Evolutionary conservation across 257 asterid species (phyloP).

Genomic region (Nicotiana otophora): DNA sequence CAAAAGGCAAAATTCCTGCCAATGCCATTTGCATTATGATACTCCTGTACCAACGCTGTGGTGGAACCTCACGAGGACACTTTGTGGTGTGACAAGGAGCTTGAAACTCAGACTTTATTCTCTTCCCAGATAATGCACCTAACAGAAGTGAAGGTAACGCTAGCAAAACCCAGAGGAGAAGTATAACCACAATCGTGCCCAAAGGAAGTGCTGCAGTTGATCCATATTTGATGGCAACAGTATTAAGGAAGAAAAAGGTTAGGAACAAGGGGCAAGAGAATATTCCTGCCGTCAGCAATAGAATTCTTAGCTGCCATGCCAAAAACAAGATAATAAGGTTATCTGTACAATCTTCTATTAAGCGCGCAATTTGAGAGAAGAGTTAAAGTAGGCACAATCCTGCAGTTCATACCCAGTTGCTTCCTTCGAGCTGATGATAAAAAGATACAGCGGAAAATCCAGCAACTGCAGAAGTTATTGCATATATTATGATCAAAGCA

Average conservation of each 20-base stretch:
- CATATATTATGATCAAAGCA: slow-evolving; percentile 11
- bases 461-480: slow-evolving; percentile 12
- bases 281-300: slow-evolving; percentile 17
- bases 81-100: slow-evolving; percentile 21
- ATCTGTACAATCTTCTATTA: not conserved
- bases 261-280: slow-evolving; percentile 18
- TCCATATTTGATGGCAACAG: slow-evolving; percentile 15
- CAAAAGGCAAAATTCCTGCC: slow-evolving; percentile 21
- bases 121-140: slow-evolving; percentile 15
- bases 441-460: slow-evolving; percentile 17
- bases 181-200: slow-evolving; percentile 11
- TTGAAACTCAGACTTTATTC: slow-evolving; percentile 1
- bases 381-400: not conserved
- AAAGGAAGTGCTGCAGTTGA: slow-evolving; percentile 22
- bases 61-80: slow-evolving; percentile 22
- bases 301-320: slow-evolving; percentile 9
- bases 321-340: slow-evolving; percentile 1
- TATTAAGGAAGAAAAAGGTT: slow-evolving; percentile 17
- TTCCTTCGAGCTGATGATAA: slow-evolving; percentile 20
- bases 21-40: slow-evolving; percentile 17
- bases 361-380: not conserved
- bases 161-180: slow-evolving; percentile 14
- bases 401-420: slow-evolving; percentile 14
- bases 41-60: slow-evolving; percentile 14
- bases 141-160: slow-evolving; percentile 19